These are phyloP conservation scores for Colletotrichum kahawae DNA, from an alignment of 2,329 filamentous ascomycete species.

Conservation along the genomic window DNA sequence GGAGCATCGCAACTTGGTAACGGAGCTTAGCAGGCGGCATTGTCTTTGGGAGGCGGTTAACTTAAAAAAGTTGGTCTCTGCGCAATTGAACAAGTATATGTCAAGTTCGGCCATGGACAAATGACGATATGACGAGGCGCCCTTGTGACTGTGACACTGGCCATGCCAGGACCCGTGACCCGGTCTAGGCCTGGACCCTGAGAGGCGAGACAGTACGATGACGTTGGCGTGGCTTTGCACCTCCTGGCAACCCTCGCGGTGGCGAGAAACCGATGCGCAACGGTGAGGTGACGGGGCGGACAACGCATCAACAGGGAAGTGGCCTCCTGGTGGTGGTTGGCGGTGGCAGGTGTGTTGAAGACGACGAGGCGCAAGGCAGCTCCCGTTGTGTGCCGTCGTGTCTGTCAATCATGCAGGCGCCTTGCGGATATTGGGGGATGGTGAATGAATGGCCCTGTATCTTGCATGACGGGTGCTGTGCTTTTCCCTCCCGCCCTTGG, in stretches of 20 bases:
- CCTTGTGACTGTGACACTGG: not conserved
- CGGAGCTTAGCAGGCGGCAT: slow-evolving; percentile 21
- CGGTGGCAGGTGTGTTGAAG: not conserved
- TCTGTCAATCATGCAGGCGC: not conserved
- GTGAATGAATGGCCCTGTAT: not conserved
- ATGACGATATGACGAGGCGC: not conserved
- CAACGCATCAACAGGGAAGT: not conserved
- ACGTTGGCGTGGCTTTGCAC: slow-evolving; percentile 14
- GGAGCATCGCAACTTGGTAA: slow-evolving; percentile 16
- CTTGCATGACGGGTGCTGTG: not conserved
- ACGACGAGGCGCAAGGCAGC: not conserved
- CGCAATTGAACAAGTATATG: not conserved
- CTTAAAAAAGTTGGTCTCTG: slow-evolving; percentile 11
- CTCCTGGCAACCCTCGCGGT: not conserved
- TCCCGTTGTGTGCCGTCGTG: not conserved
- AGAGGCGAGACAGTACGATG: slow-evolving; percentile 15
- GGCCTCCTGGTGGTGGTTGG: not conserved
- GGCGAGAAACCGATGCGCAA: not conserved
- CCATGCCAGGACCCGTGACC: slow-evolving; percentile 1
- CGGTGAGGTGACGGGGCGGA: not conserved
- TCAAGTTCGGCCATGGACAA: not conserved
- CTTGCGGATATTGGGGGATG: not conserved
- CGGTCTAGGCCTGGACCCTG: not conserved
- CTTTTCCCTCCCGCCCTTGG: not conserved
- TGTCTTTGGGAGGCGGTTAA: slow-evolving; percentile 10